phyloP scores from a whole-genome alignment of 257 asterid genomes.

The Jacaranda copaia region DNA sequence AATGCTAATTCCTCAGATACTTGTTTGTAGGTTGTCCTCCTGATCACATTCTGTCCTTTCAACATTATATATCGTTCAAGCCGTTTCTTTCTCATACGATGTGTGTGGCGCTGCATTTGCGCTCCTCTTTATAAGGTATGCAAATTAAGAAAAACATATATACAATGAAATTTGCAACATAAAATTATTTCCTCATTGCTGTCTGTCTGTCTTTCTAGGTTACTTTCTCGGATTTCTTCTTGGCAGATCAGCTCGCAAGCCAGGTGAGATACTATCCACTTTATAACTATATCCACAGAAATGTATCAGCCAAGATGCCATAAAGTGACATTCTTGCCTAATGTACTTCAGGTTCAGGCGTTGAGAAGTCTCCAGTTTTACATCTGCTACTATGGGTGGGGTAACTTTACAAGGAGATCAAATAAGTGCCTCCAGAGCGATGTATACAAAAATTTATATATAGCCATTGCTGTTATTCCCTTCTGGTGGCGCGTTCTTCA shows the following conservation, averaged over 20 bases:
- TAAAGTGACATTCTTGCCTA: background rate
- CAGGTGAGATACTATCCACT: conserved; percentile 55
- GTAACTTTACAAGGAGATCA: conserved; percentile 61
- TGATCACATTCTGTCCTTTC: conserved; percentile 68
- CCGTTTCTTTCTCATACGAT: conserved; percentile 69
- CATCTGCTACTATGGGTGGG: conserved; percentile 77
- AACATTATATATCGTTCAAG: conserved; percentile 76
- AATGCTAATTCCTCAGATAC: conserved; percentile 16
- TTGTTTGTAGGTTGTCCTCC: conserved; percentile 56
- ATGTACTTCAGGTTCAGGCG: conserved; percentile 70
- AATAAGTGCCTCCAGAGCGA: conserved; percentile 44
- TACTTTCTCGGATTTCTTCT: conserved; percentile 71
- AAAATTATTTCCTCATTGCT: background rate
- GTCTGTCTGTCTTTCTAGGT: conserved; percentile 54
- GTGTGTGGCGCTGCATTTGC: conserved; percentile 68
- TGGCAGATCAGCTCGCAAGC: conserved; percentile 91
- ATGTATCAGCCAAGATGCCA: background rate
- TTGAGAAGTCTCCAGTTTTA: conserved; percentile 73
- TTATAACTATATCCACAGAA: background rate
- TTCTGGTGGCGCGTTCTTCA: conserved; percentile 70
- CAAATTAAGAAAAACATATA: background rate
- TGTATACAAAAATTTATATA: conserved; percentile 42
- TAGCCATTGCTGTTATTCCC: conserved; percentile 64
- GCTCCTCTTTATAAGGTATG: conserved; percentile 89
- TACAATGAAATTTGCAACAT: background rate